Base-by-base conservation (phyloP, 2,329 filamentous ascomycete genomes). In the Trichoderma hamatum region DNA sequence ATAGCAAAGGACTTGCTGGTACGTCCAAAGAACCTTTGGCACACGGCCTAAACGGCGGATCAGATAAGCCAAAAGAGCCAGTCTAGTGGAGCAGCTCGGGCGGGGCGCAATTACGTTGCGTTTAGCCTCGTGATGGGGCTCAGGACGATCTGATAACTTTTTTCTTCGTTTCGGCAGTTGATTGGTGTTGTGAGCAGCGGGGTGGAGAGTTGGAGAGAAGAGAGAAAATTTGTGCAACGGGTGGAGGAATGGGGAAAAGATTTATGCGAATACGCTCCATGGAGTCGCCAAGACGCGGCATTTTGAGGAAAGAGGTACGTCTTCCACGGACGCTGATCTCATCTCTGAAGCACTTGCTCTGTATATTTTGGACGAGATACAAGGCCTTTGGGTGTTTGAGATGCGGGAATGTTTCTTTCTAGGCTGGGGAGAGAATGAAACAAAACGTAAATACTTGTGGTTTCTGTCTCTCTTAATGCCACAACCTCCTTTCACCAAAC, bases 141-240 rank as follows among this genome's bases (percentile, higher is more conserved):
- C 36, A 9, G 46, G 55, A 61, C 56, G 65, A 68, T 68, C 65
- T 68, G 65, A 68, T 68, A 68, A 68, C 65, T 54, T 61, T 67
- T 67, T 68, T 54, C 55, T 32, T 28, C 26, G 39, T 54, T 14
- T 32, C 19, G 32, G 30, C 13, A 24, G 26, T 13, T 68, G 55
- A 61, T 68, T 61, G 55, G 55, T 34, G 30, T 54, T 67, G 51
- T 26, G n/a, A 6, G 63, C 49, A n/a, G 32, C 5, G 21, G 56
- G 55, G 55, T 52, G 54, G 21, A 26, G 34, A 52, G 43, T 14
- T 67, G 55, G 43, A 2, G 26, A 46, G 16, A 34, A 36, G 32
- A 54, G 24, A 54, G 28, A 64, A 64, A 64, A 30, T 64, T 43
- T 39, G 61, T 64, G 49, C 5, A 49, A 39, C 13, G 16, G 32